Percentiles rank a stretch among this genome's conserved stretches.
phyloP scores from a whole-genome alignment of 2,329 filamentous ascomycete species.

The Diaporthe ampelina region DNA sequence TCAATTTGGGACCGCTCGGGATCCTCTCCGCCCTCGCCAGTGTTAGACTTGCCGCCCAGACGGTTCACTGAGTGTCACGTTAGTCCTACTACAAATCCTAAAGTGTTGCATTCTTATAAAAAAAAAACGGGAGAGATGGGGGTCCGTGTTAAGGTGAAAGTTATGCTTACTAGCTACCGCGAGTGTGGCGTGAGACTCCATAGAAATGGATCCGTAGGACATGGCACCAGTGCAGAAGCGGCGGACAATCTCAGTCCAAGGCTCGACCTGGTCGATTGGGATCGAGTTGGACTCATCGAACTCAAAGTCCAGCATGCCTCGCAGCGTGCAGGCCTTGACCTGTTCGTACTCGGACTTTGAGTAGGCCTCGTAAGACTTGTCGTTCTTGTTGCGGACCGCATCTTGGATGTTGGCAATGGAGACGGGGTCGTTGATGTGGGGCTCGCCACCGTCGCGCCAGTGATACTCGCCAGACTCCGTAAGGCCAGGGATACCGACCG shows the following conservation, averaged over 20 bases:
- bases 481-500: conserved; percentile 82
- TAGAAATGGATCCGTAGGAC: conserved; percentile 98
- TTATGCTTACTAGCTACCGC: conserved; percentile 67
- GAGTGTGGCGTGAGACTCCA: conserved; percentile 97
- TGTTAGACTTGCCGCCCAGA: conserved; percentile 96
- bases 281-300: conserved; percentile 89
- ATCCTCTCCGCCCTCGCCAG: conserved; percentile 96
- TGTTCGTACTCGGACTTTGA: conserved; percentile 93
- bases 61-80: conserved; percentile 86
- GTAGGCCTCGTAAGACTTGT: conserved; percentile 98
- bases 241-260: conserved; percentile 97
- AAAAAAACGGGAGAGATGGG: background rate
- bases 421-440: conserved; percentile 94
- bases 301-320: conserved; percentile 95
- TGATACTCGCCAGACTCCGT: conserved; percentile 97
- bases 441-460: conserved; percentile 96
- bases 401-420: conserved; percentile 98
- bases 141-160: background rate
- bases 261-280: conserved; percentile 96
- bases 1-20: conserved; percentile 88
- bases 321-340: conserved; percentile 95
- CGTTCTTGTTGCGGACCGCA: conserved; percentile 95
- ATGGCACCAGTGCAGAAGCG: conserved; percentile 97
- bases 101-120: background rate
- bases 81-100: background rate